Conservation (phyloP, 768 basidiomycete species). For the Boletellus emodensis region DNA sequence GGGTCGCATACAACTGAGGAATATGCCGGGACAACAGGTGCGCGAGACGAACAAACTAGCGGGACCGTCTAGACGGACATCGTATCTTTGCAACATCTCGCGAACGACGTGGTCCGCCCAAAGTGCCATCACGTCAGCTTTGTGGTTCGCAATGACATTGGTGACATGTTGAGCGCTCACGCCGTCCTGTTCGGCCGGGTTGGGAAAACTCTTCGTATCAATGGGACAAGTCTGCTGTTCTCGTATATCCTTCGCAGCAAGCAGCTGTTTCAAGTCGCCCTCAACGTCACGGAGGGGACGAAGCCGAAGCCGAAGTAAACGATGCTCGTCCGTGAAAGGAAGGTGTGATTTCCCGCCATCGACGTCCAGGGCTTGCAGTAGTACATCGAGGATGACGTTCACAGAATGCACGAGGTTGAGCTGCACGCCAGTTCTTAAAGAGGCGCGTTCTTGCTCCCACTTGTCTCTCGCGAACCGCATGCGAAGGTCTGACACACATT, state of each 20-base stretch:
- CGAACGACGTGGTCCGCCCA: conserved; percentile 59
- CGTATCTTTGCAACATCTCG: conserved; percentile 42
- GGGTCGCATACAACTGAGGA: not conserved
- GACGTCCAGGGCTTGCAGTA: conserved; percentile 51
- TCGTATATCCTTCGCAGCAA: conserved; percentile 42
- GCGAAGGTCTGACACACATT: conserved; percentile 54
- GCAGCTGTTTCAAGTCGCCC: conserved; percentile 54
- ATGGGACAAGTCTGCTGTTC: conserved; percentile 23
- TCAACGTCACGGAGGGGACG: conserved; percentile 61
- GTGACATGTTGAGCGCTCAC: conserved; percentile 39
- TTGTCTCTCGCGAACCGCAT: conserved; percentile 59
- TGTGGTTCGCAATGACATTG: conserved; percentile 53
- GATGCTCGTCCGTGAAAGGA: conserved; percentile 49
- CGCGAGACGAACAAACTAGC: conserved; percentile 56
- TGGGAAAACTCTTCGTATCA: conserved; percentile 4
- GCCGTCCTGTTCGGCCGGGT: conserved; percentile 14
- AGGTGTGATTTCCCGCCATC: conserved; percentile 30
- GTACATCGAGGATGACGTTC: conserved; percentile 57
- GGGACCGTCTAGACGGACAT: conserved; percentile 54
- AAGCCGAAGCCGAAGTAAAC: conserved; percentile 55
- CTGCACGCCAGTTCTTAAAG: conserved; percentile 76
- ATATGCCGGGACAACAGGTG: not conserved
- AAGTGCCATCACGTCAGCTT: conserved; percentile 58
- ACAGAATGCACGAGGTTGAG: conserved; percentile 76
- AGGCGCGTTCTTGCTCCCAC: conserved; percentile 64